Evolutionary conservation across 495 filamentous ascomycete species (phyloP).

Genomic region (Penicillium verhagenii): DNA sequence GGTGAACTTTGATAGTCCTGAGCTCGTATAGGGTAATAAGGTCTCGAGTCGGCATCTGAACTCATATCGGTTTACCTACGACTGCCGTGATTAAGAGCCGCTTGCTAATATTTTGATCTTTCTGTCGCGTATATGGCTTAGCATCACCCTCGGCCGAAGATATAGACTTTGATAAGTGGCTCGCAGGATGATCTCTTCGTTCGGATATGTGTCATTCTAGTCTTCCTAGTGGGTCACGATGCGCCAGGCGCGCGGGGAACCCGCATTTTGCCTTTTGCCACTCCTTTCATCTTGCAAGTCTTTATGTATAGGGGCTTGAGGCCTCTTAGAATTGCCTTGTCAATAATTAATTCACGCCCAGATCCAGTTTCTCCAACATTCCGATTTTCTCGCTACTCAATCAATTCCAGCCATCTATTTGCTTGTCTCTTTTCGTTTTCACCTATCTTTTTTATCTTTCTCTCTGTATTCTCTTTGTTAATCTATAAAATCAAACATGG

Average conservation of each 20-base stretch:
- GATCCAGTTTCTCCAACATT: neutral
- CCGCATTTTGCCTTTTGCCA: neutral
- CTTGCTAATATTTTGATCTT: neutral
- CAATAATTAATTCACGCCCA: neutral
- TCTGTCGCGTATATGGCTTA: neutral
- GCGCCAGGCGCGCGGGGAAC: neutral
- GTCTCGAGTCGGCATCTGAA: conserved; percentile 1
- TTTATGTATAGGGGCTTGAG: neutral
- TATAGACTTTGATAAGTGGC: neutral
- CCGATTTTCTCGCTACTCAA: neutral
- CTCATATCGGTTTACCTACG: neutral
- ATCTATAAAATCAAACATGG: conserved; percentile 6
- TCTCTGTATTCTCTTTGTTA: too few species aligned
- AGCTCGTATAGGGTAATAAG: too few species aligned
- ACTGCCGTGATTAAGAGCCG: conserved; percentile 15
- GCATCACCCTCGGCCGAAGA: neutral
- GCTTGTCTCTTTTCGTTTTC: neutral
- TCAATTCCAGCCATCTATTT: neutral
- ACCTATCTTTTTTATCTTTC: neutral
- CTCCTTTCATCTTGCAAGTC: neutral
- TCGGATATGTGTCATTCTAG: neutral
- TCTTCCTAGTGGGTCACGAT: neutral
- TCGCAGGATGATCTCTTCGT: neutral
- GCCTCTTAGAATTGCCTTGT: neutral
- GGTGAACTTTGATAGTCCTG: too few species aligned